Base-by-base conservation (phyloP, 768 basidiomycete genomes). In the Albatrellus ellisii region DNA sequence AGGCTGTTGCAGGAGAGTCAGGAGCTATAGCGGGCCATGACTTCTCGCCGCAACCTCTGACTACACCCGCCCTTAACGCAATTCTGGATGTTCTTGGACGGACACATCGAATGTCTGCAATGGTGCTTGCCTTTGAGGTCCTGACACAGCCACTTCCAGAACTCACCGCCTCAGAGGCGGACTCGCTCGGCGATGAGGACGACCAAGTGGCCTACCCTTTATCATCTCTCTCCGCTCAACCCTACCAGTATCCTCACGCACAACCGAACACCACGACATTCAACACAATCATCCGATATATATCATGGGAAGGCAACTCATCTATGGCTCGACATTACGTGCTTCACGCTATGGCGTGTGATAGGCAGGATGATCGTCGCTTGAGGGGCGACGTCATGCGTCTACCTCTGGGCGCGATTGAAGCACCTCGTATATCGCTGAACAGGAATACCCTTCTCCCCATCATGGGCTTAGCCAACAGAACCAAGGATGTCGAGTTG, bases 81-180 rank as follows among this genome's bases (percentile, higher is more conserved):
- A 73, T 74, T 35, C 60, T 90, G 48, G 79, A 85, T 44, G 67
- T 77, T 52, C 68, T 86, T 7, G 84, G 83, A 11, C 68, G 69
- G 7, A 52, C 67, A 14, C 69, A 73, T 10, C 60, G 77, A 41
- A 58, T 82, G 28, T 75, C 80, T 4, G 76, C 72, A 50, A 68
- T 89, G 54, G 69, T 88, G 4, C 73, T 76, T 52, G 69, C 78
- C 1, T 89, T 87, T 52, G 86, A 88, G 50, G 75, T 82, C 22
- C 72, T 87, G 44, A 84, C 85, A 0, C 68, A 75, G 36, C 81
- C 82, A 12, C 65, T 86, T 22, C 76, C 79, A 9, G 39, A 36
- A 58, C 62, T 45, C 65, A 69, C 32, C 64, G 58, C 36, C 61
- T 67, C 54, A 44, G 49, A 29, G 63, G 66, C 49, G 61, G 66